A percentile compares a stretch with the other conserved stretches of the same genome.
Evolutionary conservation across 2,329 filamentous ascomycete species (phyloP).

Genomic region (Ophiocordyceps polyrhachis-furcata): DNA sequence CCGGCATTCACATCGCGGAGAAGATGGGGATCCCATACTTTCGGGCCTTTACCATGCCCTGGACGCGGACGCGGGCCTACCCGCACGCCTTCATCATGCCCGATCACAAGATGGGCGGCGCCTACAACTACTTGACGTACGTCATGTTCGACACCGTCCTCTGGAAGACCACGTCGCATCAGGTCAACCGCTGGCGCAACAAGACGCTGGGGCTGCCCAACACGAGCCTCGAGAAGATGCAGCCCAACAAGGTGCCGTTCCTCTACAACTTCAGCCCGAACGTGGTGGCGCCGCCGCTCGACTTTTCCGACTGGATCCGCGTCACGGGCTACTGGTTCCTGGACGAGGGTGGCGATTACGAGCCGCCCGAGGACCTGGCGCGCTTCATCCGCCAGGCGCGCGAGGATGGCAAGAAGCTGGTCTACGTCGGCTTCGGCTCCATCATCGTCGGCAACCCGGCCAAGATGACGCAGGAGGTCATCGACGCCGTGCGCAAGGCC

Average conservation of each 20-base stretch:
- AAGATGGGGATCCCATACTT: constrained; percentile 88
- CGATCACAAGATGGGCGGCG: constrained; percentile 83
- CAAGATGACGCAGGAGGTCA: constrained; percentile 79
- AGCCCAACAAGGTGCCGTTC: constrained; percentile 94
- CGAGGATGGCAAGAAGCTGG: constrained; percentile 69
- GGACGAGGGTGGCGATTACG: constrained; percentile 53
- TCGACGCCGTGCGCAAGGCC: constrained; percentile 76
- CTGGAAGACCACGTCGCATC: constrained; percentile 81
- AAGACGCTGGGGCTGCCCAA: constrained; percentile 58
- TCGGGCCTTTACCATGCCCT: constrained; percentile 95
- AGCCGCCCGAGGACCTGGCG: constrained; percentile 55
- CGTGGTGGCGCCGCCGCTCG: constrained; percentile 83
- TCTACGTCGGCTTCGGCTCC: constrained; percentile 93
- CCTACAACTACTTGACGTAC: constrained; percentile 90
- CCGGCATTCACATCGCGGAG: constrained; percentile 92
- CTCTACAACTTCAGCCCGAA: constrained; percentile 92
- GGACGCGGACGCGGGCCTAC: constrained; percentile 88
- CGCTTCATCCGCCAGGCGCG: constrained; percentile 74
- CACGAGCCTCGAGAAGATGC: constrained; percentile 77
- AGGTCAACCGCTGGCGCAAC: constrained; percentile 86
- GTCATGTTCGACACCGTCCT: constrained; percentile 94
- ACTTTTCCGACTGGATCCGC: constrained; percentile 95
- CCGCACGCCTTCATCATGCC: constrained; percentile 92
- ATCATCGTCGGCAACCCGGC: constrained; percentile 84
- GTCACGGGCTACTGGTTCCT: constrained; percentile 98